Percentiles rank a stretch among this genome's conserved stretches.
These are phyloP conservation scores for Tubosaeta sp. DNA, from an alignment of 768 basidiomycete genomes.

Conservation along the genomic window DNA sequence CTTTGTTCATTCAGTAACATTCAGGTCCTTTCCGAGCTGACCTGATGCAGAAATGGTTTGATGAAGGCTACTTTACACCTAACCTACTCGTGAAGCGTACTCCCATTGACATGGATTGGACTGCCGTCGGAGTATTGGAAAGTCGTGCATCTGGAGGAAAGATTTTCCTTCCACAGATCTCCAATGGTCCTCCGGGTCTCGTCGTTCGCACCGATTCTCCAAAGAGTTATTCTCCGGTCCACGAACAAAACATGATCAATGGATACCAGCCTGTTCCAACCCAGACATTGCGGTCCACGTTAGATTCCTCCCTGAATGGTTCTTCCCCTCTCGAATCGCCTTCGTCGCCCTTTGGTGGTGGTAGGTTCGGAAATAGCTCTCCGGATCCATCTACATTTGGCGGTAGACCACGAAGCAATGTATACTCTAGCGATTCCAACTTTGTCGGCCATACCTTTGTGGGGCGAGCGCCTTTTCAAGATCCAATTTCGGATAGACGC, in stretches of 20 bases:
- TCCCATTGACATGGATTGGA: constrained; percentile 66
- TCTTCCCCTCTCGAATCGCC: constrained; percentile 67
- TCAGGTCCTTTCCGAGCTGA: constrained; percentile 86
- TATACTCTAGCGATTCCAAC: constrained; percentile 36
- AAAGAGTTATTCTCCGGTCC: constrained; percentile 38
- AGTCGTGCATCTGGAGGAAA: constrained; percentile 49
- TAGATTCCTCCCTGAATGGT: constrained; percentile 55
- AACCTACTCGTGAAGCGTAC: constrained; percentile 83
- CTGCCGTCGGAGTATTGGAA: constrained; percentile 55
- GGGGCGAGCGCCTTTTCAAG: constrained; percentile 38
- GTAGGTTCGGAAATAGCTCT: constrained; percentile 60
- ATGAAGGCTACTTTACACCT: constrained; percentile 81
- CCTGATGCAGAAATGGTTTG: constrained; percentile 92
- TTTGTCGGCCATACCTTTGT: constrained; percentile 31
- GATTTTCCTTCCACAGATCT: constrained; percentile 57
- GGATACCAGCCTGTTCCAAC: constrained; percentile 67
- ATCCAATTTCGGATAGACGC: constrained; percentile 39
- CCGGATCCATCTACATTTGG: constrained; percentile 63
- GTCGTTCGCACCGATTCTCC: constrained; percentile 47
- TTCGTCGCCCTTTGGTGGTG: constrained; percentile 64
- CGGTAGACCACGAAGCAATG: constrained; percentile 38
- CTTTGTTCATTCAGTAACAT: constrained; percentile 3
- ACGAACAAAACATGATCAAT: constrained; percentile 38
- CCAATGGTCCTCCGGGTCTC: constrained; percentile 51
- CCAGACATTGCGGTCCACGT: constrained; percentile 55